Evolutionary conservation across 208 protist genomes (phyloP).

Genomic region (Perkinsela sp.): DNA sequence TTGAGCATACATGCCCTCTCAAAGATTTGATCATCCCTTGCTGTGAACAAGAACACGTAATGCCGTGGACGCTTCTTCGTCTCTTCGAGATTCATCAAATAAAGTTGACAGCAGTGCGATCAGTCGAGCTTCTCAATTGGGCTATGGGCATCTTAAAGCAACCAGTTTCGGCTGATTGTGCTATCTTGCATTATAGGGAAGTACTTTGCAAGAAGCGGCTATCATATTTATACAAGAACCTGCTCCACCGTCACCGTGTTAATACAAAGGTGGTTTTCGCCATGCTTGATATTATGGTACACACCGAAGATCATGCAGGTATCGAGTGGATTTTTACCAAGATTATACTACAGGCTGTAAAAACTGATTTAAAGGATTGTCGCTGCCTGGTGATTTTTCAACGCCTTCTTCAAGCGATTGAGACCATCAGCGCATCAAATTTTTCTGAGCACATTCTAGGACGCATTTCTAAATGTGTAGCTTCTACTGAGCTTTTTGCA

Average conservation of each 20-base stretch:
- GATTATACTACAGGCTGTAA: background rate
- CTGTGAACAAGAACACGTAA: background rate
- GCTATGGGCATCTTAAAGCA: background rate
- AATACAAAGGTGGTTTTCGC: background rate
- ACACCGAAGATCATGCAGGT: background rate
- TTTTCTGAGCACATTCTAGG: background rate
- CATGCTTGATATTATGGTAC: background rate
- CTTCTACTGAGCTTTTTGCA: background rate
- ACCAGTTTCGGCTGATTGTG: background rate
- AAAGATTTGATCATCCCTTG: background rate
- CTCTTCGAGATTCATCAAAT: background rate
- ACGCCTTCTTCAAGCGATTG: background rate
- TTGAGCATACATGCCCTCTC: background rate
- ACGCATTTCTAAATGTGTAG: background rate
- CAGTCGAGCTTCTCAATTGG: background rate
- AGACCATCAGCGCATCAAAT: background rate
- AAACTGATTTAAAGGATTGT: background rate
- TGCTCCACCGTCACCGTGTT: background rate
- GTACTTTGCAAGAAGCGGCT: background rate
- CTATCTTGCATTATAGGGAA: background rate
- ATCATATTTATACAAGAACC: background rate
- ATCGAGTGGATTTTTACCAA: constrained; percentile 1
- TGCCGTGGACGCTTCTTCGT: background rate
- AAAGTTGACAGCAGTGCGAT: background rate
- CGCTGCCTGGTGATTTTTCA: background rate